A percentile compares a stretch with the other conserved stretches of the same genome.
phyloP scores from a whole-genome alignment of 2,329 filamentous ascomycete genomes.

The Cryphonectria nitschkei region DNA sequence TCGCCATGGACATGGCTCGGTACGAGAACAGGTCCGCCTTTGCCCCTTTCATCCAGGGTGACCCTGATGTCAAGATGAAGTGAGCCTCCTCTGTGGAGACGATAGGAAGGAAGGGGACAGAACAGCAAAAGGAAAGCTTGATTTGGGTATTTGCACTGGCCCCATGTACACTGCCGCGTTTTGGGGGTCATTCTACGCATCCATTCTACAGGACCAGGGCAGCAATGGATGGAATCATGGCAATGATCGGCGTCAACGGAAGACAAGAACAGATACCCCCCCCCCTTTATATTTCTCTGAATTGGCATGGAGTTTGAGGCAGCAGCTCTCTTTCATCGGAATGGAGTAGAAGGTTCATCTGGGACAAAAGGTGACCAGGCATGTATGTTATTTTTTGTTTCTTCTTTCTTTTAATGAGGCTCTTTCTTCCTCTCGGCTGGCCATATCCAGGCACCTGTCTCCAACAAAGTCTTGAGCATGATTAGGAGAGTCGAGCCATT shows the following conservation, averaged over 20 bases:
- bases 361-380: not conserved
- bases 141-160: not conserved
- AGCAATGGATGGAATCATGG: not conserved
- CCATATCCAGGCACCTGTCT: not conserved
- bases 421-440: not conserved
- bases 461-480: not conserved
- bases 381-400: not conserved
- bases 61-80: not conserved
- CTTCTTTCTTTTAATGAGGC: not conserved
- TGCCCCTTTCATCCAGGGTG: conserved; percentile 36
- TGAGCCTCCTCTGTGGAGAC: not conserved
- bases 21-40: conserved; percentile 37
- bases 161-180: not conserved
- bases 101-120: not conserved
- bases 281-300: not conserved
- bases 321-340: not conserved
- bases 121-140: not conserved
- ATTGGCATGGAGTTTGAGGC: not conserved
- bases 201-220: not conserved
- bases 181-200: not conserved
- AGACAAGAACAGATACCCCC: not conserved
- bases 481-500: not conserved
- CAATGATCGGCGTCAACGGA: not conserved
- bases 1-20: conserved; percentile 37
- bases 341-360: not conserved